Conservation (phyloP, 192 early-diverging fungal species). For the Spizellomyces sp. region DNA sequence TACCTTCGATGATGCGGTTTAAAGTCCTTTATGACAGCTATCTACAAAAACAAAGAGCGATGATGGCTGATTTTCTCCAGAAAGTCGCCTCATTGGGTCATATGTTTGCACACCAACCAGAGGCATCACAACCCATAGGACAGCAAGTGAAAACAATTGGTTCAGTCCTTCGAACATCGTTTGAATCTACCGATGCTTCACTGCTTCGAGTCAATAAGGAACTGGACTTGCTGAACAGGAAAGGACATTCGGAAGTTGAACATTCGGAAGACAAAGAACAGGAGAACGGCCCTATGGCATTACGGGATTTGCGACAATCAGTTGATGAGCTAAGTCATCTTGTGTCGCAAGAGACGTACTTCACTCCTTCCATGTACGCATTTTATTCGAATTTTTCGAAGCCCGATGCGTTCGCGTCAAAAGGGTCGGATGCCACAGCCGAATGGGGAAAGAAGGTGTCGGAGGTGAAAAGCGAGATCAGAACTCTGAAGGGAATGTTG, state of each 20-base stretch:
- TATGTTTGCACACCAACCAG: background rate
- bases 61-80: background rate
- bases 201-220: background rate
- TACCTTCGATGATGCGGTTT: no score
- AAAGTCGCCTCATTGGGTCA: background rate
- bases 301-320: background rate
- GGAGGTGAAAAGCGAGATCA: constrained; percentile 35
- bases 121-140: no score
- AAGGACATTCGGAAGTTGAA: background rate
- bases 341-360: constrained; percentile 16
- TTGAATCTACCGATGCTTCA: background rate
- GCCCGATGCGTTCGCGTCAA: background rate
- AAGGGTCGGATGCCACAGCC: background rate
- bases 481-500: constrained; percentile 40
- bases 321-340: constrained; percentile 1
- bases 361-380: constrained; percentile 9
- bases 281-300: background rate
- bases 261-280: background rate
- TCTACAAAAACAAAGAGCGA: no score
- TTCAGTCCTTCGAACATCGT: background rate
- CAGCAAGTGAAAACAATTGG: background rate
- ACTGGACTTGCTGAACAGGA: background rate
- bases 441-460: constrained; percentile 12
- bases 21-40: no score
- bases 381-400: constrained; percentile 20